phyloP scores from a whole-genome alignment of 305 asterid genomes.

The Coffea humblotiana region DNA sequence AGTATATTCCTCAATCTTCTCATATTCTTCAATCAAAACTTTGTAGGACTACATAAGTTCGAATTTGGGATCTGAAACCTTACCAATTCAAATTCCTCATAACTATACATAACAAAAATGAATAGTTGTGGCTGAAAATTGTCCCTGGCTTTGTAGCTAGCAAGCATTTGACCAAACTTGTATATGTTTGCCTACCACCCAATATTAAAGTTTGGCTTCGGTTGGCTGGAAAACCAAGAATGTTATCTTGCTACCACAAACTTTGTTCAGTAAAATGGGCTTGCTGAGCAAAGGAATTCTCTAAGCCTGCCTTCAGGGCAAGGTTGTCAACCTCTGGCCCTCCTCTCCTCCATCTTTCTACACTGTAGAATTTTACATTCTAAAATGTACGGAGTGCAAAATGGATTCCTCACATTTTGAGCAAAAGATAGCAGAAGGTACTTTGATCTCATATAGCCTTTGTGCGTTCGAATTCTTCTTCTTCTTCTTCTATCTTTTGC shows the following conservation, averaged over 20 bases:
- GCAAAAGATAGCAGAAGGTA: conserved; percentile 4
- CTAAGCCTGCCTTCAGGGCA: conserved; percentile 8
- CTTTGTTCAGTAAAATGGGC: not conserved
- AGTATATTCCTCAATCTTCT: not conserved
- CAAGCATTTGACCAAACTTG: not conserved
- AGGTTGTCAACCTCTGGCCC: conserved; percentile 13
- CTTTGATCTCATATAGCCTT: not conserved
- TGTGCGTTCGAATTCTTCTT: conserved; percentile 1
- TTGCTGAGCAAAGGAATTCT: conserved; percentile 5
- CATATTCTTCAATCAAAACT: no score
- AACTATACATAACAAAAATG: not conserved
- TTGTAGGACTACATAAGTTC: no score
- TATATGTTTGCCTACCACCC: not conserved
- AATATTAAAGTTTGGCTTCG: not conserved
- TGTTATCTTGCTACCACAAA: conserved; percentile 1
- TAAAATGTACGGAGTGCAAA: conserved; percentile 10
- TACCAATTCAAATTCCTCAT: not conserved
- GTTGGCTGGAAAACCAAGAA: conserved; percentile 1
- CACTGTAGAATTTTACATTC: conserved; percentile 1
- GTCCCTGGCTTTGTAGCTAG: not conserved
- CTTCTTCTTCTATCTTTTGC: not conserved
- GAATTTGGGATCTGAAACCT: no score
- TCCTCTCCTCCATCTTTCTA: conserved; percentile 14
- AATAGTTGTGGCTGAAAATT: conserved; percentile 10
- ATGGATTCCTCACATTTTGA: not conserved